Conservation (phyloP, 176 grass and related monocot species). For the Hordeum marinum region DNA sequence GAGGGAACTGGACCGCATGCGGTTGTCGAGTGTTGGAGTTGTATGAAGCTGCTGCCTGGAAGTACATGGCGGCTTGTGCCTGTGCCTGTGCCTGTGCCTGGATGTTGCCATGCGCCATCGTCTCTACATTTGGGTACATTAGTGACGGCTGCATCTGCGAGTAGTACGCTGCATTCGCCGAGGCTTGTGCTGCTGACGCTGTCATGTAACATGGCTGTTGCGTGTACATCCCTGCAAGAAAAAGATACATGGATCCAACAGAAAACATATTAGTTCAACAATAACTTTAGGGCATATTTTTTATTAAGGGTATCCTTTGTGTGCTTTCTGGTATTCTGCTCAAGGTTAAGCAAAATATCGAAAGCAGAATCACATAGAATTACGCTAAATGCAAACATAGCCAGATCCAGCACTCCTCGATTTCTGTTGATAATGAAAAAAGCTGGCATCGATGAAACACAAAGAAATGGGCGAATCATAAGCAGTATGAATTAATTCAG, state of each 20-base stretch:
- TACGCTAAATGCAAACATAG: too few species aligned
- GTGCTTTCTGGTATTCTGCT: too few species aligned
- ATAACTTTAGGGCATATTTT: too few species aligned
- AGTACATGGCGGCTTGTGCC: not conserved
- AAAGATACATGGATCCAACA: not conserved
- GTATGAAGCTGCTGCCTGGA: not conserved
- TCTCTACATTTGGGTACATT: not conserved
- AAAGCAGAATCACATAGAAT: too few species aligned
- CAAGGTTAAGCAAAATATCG: too few species aligned
- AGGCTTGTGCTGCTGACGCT: not conserved
- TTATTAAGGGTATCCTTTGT: too few species aligned
- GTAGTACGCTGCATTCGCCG: constrained; percentile 19
- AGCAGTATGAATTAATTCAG: not conserved
- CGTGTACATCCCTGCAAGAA: constrained; percentile 31
- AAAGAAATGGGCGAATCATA: not conserved
- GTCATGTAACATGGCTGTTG: constrained; percentile 11
- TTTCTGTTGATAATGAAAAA: too few species aligned
- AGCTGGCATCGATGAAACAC: too few species aligned
- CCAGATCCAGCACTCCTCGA: too few species aligned
- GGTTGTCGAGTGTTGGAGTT: not conserved
- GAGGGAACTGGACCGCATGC: not conserved
- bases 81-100: not conserved
- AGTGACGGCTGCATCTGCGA: too few species aligned
- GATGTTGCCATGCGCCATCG: not conserved
- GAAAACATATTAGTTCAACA: not conserved